Conservation (phyloP, 371 early-diverging fungal genomes). For the Syncephalastrum racemosum region DNA sequence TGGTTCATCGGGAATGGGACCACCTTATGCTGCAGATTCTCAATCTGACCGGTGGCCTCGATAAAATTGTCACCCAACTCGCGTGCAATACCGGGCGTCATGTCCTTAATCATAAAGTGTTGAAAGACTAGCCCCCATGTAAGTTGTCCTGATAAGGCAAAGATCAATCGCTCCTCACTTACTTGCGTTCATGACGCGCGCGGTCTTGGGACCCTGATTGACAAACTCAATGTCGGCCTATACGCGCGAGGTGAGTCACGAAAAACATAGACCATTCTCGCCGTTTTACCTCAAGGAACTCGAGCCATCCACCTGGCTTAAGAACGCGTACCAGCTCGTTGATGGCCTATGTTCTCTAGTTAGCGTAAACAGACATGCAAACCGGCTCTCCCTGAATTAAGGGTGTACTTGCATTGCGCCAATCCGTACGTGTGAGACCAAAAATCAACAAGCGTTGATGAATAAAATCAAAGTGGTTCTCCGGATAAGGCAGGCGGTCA, state of each 20-base stretch:
- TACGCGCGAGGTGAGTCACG: not conserved
- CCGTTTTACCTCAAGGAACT: constrained; percentile 16
- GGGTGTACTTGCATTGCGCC: constrained; percentile 24
- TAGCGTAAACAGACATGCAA: not conserved
- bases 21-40: constrained; percentile 3
- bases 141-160: not conserved
- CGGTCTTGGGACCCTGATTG: constrained; percentile 10
- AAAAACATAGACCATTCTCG: too few species aligned
- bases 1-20: constrained; percentile 18
- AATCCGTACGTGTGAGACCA: constrained; percentile 28
- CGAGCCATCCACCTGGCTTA: constrained; percentile 24
- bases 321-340: constrained; percentile 13
- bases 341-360: constrained; percentile 1
- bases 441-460: constrained; percentile 47
- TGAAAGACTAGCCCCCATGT: not conserved
- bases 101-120: constrained; percentile 4
- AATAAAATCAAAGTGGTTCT: constrained; percentile 55
- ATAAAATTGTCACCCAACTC: not conserved
- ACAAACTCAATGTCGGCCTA: constrained; percentile 6
- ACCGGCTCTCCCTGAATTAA: not conserved
- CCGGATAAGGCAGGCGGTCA: constrained; percentile 51
- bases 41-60: constrained; percentile 7
- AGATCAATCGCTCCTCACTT: not conserved
- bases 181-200: constrained; percentile 7
- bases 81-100: constrained; percentile 3